Base-by-base conservation (phyloP, 1,284 basidiomycete genomes). In the Xerocomus nothofagi region DNA sequence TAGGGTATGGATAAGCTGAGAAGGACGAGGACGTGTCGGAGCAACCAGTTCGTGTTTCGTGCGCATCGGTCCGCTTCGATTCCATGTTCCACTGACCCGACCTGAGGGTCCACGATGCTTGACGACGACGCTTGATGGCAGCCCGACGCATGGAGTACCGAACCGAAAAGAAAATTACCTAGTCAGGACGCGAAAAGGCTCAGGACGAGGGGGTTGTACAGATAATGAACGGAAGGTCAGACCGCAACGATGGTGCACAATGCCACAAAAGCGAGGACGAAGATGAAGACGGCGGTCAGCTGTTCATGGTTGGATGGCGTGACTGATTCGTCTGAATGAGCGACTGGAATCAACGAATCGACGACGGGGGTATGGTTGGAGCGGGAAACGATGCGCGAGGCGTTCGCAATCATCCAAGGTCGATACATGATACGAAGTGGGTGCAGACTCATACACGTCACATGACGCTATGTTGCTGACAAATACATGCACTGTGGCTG, bases 41-140 rank as follows among this genome's bases (percentile, higher is more conserved):
- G n/a, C 14, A 56, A 7, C 46, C 60, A 0, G 48, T 49, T 39
- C 34, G 48, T 10, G 47, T 51, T 9, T 55, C 49, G 38, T 57
- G 40, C n/a, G 39, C 21, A 2, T 56, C 32, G 0, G 44, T 29
- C 14, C 44, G 51, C 15, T 63, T 60, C 24, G 56, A 30, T 47
- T 61, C 59, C 36, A 32, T 47, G 32, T 57, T 51, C 61, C 61
- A 63, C 17, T 53, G 59, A 3, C 56, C 51, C 0, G 61, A 53
- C 36, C 38, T 34, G 48, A 60, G 56, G 44, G 61, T 63, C 61
- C 60, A 63, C 14, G 58, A 63, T 4, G 56, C 61, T 49, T 63
- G 59, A 49, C 59, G 59, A 34, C 61, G 59, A 23, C 56, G 56
- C 29, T 61, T 59, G 44, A 61, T 32, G n/a, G 53, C 59, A 9